A percentile compares a stretch with the other conserved stretches of the same genome.
Evolutionary conservation across 768 basidiomycete genomes (phyloP).

Genomic region (Boletus insuetus): DNA sequence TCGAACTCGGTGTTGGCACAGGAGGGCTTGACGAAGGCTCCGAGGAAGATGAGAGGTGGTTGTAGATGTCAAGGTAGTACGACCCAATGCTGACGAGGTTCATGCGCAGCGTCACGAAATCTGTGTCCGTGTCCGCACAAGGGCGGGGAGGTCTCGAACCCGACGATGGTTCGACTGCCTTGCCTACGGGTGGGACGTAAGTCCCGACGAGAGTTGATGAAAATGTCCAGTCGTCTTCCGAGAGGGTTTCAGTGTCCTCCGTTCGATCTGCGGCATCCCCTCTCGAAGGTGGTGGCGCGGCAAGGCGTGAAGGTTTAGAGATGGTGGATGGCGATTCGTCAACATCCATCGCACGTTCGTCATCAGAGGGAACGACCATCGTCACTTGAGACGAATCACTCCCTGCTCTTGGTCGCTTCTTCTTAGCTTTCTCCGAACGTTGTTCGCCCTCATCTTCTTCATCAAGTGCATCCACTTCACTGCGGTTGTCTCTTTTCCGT

Average conservation of each 20-base stretch:
- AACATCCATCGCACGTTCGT: conserved; percentile 27
- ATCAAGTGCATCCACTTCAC: conserved; percentile 21
- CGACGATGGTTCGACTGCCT: conserved; percentile 4
- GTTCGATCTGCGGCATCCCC: background rate
- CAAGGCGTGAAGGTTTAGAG: conserved; percentile 4
- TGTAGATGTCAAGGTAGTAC: conserved; percentile 20
- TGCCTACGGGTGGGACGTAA: conserved; percentile 11
- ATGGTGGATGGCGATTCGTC: conserved; percentile 23
- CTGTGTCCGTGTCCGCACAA: background rate
- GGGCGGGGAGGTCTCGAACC: background rate
- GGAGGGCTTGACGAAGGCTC: background rate
- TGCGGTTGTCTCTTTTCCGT: background rate
- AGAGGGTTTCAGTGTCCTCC: background rate
- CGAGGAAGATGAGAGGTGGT: background rate
- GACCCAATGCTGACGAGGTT: conserved; percentile 20
- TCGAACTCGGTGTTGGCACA: background rate
- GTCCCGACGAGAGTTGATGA: conserved; percentile 28
- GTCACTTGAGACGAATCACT: conserved; percentile 20
- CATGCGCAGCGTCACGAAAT: conserved; percentile 18
- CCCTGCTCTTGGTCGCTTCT: conserved; percentile 11
- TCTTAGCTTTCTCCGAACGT: background rate
- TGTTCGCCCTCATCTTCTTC: background rate
- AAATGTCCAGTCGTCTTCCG: conserved; percentile 21
- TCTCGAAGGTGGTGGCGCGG: background rate
- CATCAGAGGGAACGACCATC: conserved; percentile 20